phyloP scores from a whole-genome alignment of 768 basidiomycete species.

The Tephrocybe sp. region DNA sequence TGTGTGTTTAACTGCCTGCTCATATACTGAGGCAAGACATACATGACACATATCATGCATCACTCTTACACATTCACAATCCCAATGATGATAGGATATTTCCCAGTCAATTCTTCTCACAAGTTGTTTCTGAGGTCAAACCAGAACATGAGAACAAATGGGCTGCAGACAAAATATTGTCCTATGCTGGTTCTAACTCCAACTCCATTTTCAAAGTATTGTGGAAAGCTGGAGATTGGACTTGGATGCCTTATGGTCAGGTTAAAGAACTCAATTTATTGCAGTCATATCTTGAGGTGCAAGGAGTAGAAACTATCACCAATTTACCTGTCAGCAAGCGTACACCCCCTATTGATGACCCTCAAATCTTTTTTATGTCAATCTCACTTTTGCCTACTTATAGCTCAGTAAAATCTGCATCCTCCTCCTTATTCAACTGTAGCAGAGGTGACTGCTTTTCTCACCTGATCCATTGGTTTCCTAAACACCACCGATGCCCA shows the following conservation, averaged over 20 bases:
- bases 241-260: not conserved
- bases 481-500: too few species aligned
- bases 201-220: not conserved
- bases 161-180: not conserved
- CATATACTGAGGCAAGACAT: slow-evolving; percentile 4
- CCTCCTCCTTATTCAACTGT: too few species aligned
- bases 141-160: not conserved
- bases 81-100: slow-evolving; percentile 27
- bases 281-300: not conserved
- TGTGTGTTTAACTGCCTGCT: slow-evolving; percentile 21
- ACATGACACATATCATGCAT: slow-evolving; percentile 29
- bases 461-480: too few species aligned
- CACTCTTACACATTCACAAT: slow-evolving; percentile 19
- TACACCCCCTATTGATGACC: not conserved
- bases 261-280: not conserved
- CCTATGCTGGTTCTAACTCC: not conserved
- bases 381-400: not conserved
- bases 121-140: not conserved
- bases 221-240: not conserved
- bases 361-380: not conserved
- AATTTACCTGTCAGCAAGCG: not conserved
- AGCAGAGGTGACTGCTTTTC: too few species aligned
- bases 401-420: too few species aligned
- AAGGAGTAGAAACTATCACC: not conserved
- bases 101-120: slow-evolving; percentile 10